Conservation (phyloP, 1,284 basidiomycete genomes). For the Polyporus tsugae region DNA sequence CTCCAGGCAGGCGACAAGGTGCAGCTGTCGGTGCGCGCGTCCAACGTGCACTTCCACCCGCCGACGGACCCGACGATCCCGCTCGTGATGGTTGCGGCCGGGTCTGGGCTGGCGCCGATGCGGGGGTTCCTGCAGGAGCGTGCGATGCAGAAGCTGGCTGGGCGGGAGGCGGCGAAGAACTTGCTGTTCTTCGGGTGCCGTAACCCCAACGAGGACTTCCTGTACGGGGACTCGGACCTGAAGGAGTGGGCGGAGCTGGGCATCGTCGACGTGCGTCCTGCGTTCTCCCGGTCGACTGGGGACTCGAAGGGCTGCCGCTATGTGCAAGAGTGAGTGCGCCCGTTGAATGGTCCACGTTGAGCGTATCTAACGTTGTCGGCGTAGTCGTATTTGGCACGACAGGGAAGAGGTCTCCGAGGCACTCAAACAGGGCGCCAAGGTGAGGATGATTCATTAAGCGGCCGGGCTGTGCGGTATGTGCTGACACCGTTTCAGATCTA, state of each 20-base stretch:
- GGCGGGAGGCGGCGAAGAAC: constrained; percentile 51
- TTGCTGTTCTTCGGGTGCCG: constrained; percentile 61
- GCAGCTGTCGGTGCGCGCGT: constrained; percentile 53
- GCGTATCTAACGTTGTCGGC: constrained; percentile 3
- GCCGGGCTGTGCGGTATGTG: not conserved
- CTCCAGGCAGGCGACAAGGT: constrained; percentile 52
- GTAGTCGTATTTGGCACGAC: constrained; percentile 55
- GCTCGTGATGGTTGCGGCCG: constrained; percentile 58
- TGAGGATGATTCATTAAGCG: constrained; percentile 22
- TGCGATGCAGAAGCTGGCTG: constrained; percentile 53
- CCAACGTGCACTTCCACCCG: constrained; percentile 52
- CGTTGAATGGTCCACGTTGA: not conserved
- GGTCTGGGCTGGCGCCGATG: constrained; percentile 61
- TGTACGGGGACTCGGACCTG: constrained; percentile 54
- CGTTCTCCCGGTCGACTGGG: constrained; percentile 51
- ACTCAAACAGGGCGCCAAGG: constrained; percentile 56
- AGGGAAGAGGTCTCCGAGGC: constrained; percentile 44
- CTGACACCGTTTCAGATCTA: constrained; percentile 45
- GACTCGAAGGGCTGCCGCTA: constrained; percentile 52
- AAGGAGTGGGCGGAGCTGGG: constrained; percentile 52
- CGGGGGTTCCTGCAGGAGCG: constrained; percentile 63
- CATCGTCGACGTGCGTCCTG: constrained; percentile 55
- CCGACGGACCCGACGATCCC: constrained; percentile 52
- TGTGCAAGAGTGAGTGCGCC: constrained; percentile 53
- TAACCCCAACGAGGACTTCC: constrained; percentile 49